Conservation (phyloP, 768 basidiomycete genomes). For the Leccinum longicurvipes region DNA sequence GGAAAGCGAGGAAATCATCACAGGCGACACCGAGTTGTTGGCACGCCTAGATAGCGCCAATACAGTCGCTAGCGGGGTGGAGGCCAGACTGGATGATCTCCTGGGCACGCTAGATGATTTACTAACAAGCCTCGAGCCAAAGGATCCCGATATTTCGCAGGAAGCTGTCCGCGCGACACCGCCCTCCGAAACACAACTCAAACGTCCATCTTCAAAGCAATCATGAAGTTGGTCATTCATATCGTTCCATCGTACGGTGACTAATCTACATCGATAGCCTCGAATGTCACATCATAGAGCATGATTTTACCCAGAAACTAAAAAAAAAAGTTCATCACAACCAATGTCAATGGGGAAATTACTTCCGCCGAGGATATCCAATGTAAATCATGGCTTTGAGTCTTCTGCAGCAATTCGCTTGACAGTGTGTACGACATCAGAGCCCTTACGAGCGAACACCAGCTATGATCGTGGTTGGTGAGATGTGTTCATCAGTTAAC, state of each 20-base stretch:
- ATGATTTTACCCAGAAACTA: conserved; percentile 13
- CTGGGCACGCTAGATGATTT: conserved; percentile 57
- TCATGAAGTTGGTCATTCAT: conserved; percentile 15
- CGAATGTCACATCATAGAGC: conserved; percentile 12
- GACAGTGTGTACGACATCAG: conserved; percentile 78
- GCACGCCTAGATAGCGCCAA: conserved; percentile 54
- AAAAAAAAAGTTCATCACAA: conserved; percentile 1
- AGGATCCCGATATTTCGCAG: background rate
- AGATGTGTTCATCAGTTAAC: conserved; percentile 1
- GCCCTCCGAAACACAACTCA: background rate
- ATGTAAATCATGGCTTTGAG: conserved; percentile 25
- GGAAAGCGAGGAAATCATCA: conserved; percentile 21
- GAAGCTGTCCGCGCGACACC: background rate
- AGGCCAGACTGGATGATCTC: conserved; percentile 58
- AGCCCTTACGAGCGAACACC: conserved; percentile 78
- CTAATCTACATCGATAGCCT: background rate
- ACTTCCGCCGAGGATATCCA: conserved; percentile 27
- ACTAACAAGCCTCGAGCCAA: conserved; percentile 41
- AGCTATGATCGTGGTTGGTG: conserved; percentile 44
- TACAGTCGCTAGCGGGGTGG: conserved; percentile 58
- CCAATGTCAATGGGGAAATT: conserved; percentile 8
- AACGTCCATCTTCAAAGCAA: background rate
- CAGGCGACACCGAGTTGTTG: conserved; percentile 50
- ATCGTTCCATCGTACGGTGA: background rate
- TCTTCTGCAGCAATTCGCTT: conserved; percentile 50